Evolutionary conservation across 2,329 filamentous ascomycete genomes (phyloP).

Genomic region (Periconia sp.): DNA sequence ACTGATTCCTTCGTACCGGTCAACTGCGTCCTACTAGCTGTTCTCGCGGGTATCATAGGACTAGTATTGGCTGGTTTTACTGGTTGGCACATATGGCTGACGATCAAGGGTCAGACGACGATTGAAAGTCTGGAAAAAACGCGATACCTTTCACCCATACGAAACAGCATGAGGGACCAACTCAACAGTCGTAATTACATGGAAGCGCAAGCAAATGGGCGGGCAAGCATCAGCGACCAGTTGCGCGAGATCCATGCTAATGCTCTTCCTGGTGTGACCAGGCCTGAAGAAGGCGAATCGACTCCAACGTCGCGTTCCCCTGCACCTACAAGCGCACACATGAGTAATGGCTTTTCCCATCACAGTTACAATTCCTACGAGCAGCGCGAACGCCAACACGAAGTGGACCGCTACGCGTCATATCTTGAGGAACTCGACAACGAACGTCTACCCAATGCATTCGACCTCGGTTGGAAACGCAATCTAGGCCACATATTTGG

Average conservation of each 20-base stretch:
- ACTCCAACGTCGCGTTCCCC: constrained; percentile 37
- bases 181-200: constrained; percentile 51
- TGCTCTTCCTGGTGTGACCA: constrained; percentile 74
- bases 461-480: constrained; percentile 80
- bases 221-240: constrained; percentile 61
- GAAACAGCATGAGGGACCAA: constrained; percentile 68
- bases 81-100: constrained; percentile 85
- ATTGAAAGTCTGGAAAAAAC: constrained; percentile 97
- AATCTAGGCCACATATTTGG: constrained; percentile 87
- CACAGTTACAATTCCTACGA: constrained; percentile 47
- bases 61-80: constrained; percentile 89
- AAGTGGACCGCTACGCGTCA: constrained; percentile 69
- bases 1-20: constrained; percentile 79
- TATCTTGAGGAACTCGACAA: constrained; percentile 92
- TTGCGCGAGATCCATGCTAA: constrained; percentile 81
- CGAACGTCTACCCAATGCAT: constrained; percentile 85
- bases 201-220: constrained; percentile 45
- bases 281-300: constrained; percentile 78
- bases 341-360: constrained; percentile 44
- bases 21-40: constrained; percentile 85
- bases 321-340: constrained; percentile 27
- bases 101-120: constrained; percentile 79
- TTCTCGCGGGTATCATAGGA: constrained; percentile 87
- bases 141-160: constrained; percentile 81
- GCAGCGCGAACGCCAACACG: constrained; percentile 64